A percentile compares a stretch with the other conserved stretches of the same genome.
Conservation (phyloP, 192 early-diverging fungal species). For the Physocladia obscura region DNA sequence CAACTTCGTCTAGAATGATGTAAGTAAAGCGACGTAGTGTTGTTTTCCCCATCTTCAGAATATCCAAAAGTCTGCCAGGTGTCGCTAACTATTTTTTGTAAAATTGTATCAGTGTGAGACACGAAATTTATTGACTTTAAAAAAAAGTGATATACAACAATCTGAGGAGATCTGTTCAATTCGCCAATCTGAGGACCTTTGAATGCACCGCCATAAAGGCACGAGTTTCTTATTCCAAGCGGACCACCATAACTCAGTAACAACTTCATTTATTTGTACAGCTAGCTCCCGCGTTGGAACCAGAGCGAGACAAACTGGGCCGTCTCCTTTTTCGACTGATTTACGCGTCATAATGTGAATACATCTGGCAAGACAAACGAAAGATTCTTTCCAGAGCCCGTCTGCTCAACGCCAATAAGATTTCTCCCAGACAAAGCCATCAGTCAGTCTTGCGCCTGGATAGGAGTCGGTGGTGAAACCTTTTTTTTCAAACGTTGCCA, state of each 20-base stretch:
- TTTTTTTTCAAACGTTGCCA: conserved; percentile 47
- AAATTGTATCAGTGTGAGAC: conserved; percentile 51
- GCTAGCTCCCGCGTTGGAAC: conserved; percentile 77
- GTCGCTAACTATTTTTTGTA: conserved; percentile 61
- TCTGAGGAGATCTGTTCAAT: conserved; percentile 52
- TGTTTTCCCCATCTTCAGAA: conserved; percentile 63
- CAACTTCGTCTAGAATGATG: conserved; percentile 94
- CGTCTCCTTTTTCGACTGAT: conserved; percentile 42
- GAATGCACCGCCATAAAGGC: conserved; percentile 79
- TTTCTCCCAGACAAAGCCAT: conserved; percentile 82
- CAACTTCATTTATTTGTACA: conserved; percentile 32
- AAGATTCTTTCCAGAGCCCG: conserved; percentile 82
- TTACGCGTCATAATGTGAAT: conserved; percentile 62
- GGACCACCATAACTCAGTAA: conserved; percentile 62
- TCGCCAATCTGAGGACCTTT: conserved; percentile 71
- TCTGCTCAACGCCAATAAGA: conserved; percentile 92
- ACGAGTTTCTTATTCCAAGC: conserved; percentile 69
- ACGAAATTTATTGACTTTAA: background rate
- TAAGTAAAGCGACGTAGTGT: conserved; percentile 80
- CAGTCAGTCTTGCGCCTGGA: conserved; percentile 93
- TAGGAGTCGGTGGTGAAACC: conserved; percentile 86
- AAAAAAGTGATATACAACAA: conserved; percentile 80
- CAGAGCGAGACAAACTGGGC: conserved; percentile 64
- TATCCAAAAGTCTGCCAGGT: conserved; percentile 91
- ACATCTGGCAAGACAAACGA: conserved; percentile 72